Percentiles rank a stretch among this genome's conserved stretches.
phyloP scores from a whole-genome alignment of 305 asterid genomes.

The Solanum aculeatissimum region DNA sequence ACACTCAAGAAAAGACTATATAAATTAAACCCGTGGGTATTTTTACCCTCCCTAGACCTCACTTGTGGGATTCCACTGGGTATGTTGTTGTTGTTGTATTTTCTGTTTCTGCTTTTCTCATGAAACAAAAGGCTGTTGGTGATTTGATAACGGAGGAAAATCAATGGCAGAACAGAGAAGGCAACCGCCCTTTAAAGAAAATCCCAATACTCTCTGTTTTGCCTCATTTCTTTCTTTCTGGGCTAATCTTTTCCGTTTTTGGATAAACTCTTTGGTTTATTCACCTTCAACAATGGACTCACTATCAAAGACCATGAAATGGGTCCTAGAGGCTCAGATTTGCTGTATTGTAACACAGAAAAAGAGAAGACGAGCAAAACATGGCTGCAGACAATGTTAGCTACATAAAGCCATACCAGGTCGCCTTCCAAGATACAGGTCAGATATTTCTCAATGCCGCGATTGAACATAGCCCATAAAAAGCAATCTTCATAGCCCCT shows the following conservation, averaged over 20 bases:
- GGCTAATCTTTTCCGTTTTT: background rate
- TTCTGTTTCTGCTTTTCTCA: background rate
- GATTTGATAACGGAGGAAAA: background rate
- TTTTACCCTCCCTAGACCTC: no score
- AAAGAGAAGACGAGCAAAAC: background rate
- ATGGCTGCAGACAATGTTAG: background rate
- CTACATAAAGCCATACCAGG: background rate
- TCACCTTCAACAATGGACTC: background rate
- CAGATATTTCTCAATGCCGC: background rate
- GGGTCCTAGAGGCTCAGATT: background rate
- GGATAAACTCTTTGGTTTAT: no score
- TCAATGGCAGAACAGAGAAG: constrained; percentile 10
- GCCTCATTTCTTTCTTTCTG: background rate
- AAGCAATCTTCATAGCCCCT: constrained; percentile 6
- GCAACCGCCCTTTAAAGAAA: constrained; percentile 18
- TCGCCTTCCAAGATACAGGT: background rate
- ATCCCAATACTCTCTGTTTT: background rate
- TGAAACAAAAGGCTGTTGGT: background rate
- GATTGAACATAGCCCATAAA: background rate
- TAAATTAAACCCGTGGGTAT: background rate
- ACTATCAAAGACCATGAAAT: background rate
- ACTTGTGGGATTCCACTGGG: no score
- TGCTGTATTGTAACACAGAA: background rate
- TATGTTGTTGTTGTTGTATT: no score
- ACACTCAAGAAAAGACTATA: background rate